A percentile compares a stretch with the other conserved stretches of the same genome.
These are phyloP conservation scores for Arachis monticola DNA, from an alignment of 331 rosid genomes.

Conservation along the genomic window DNA sequence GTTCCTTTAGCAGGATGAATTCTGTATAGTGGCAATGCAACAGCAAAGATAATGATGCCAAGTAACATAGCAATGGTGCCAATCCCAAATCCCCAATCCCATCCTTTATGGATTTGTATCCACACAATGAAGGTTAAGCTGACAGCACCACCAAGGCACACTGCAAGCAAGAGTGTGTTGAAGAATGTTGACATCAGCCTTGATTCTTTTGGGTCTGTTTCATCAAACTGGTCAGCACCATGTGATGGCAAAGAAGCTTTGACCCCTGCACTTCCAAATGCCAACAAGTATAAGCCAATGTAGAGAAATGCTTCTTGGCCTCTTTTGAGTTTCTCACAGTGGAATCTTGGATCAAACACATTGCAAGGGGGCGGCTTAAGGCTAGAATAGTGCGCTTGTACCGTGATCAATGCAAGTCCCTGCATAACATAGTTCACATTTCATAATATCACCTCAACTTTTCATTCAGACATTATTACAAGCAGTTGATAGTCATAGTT, in stretches of 20 bases:
- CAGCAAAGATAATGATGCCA: constrained; percentile 51
- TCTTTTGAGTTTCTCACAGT: constrained; percentile 54
- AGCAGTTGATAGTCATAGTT: neutral
- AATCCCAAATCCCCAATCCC: constrained; percentile 89
- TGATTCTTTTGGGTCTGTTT: constrained; percentile 72
- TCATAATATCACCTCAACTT: neutral
- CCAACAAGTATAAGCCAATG: constrained; percentile 65
- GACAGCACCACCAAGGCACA: constrained; percentile 68
- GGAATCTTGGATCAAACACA: constrained; percentile 35
- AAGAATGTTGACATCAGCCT: constrained; percentile 78
- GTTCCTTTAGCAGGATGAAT: constrained; percentile 60
- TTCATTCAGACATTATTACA: neutral
- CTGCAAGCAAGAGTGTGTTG: constrained; percentile 63
- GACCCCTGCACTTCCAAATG: constrained; percentile 69
- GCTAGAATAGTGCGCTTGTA: constrained; percentile 73
- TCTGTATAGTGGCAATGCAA: constrained; percentile 75
- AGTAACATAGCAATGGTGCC: constrained; percentile 60
- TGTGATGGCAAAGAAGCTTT: constrained; percentile 85
- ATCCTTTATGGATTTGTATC: constrained; percentile 73
- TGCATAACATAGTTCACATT: constrained; percentile 29
- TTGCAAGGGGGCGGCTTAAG: constrained; percentile 70
- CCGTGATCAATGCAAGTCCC: constrained; percentile 68
- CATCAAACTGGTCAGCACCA: constrained; percentile 92
- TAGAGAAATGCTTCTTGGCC: constrained; percentile 64
- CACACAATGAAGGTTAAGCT: constrained; percentile 81